Evolutionary conservation across 768 basidiomycete species (phyloP).

Genomic region (Clavulina sp.): DNA sequence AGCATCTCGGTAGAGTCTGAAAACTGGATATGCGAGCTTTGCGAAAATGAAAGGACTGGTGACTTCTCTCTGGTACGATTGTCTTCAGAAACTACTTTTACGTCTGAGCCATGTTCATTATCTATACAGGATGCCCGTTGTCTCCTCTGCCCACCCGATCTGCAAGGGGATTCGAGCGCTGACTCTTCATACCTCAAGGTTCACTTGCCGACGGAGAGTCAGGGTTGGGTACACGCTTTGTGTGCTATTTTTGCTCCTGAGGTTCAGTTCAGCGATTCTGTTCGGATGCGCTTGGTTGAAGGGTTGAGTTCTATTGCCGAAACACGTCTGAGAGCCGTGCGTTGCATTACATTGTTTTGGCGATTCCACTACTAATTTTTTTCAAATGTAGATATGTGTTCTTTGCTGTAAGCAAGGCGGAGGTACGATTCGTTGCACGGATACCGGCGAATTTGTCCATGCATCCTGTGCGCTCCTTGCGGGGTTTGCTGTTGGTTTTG

Average conservation of each 20-base stretch:
- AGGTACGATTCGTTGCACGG: constrained; percentile 66
- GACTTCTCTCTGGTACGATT: constrained; percentile 62
- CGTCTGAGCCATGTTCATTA: constrained; percentile 2
- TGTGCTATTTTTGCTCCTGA: constrained; percentile 83
- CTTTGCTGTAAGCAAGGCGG: constrained; percentile 53
- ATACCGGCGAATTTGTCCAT: constrained; percentile 70
- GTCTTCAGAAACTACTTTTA: constrained; percentile 2
- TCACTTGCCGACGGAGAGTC: constrained; percentile 82
- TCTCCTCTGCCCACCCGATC: constrained; percentile 49
- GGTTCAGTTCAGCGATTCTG: constrained; percentile 61
- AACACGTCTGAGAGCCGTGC: constrained; percentile 12
- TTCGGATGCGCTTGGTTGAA: constrained; percentile 61
- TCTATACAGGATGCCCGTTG: constrained; percentile 55
- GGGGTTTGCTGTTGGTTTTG: constrained; percentile 80
- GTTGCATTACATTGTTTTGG: neutral
- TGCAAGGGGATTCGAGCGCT: constrained; percentile 2
- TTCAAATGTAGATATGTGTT: constrained; percentile 39
- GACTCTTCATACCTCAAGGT: constrained; percentile 38
- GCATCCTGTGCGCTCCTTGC: constrained; percentile 78
- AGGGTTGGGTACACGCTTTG: constrained; percentile 80
- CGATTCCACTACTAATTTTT: neutral
- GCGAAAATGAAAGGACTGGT: constrained; percentile 61
- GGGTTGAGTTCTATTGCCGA: constrained; percentile 58
- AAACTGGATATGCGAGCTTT: constrained; percentile 75
- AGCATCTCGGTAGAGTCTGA: too few relatives aligned